Evolutionary conservation across 2,329 filamentous ascomycete genomes (phyloP).

Genomic region (Fusarium pininemorale): DNA sequence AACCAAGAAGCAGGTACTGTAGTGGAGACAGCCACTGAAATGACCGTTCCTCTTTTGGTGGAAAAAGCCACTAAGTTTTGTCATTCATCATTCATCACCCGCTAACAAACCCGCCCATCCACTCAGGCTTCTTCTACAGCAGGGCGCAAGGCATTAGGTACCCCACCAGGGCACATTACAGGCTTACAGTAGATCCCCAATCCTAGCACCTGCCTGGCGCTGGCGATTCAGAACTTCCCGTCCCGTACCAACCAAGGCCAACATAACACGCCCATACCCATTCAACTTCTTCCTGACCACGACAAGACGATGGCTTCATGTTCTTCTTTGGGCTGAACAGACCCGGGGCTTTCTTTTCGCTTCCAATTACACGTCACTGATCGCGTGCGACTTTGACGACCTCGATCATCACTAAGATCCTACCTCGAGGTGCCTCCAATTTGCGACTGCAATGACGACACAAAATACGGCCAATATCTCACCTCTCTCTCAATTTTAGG

Average conservation of each 20-base stretch:
- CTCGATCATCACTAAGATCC: not conserved
- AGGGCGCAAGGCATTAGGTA: slow-evolving; percentile 1
- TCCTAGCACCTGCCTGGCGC: slow-evolving; percentile 18
- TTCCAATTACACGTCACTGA: slow-evolving; percentile 7
- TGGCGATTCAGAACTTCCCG: slow-evolving; percentile 1
- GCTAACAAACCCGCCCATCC: not conserved
- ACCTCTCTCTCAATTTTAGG: slow-evolving; percentile 14
- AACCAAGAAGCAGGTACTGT: slow-evolving; percentile 7
- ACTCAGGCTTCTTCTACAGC: not conserved
- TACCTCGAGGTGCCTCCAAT: slow-evolving; percentile 1
- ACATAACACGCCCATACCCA: slow-evolving; percentile 2
- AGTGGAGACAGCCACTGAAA: slow-evolving; percentile 17
- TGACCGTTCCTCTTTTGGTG: slow-evolving; percentile 2
- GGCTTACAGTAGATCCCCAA: slow-evolving; percentile 17
- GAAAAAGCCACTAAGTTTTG: slow-evolving; percentile 24
- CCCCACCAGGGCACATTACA: slow-evolving; percentile 25
- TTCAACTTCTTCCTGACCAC: not conserved
- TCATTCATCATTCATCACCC: slow-evolving; percentile 11
- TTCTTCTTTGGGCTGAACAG: slow-evolving; percentile 7
- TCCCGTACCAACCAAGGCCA: not conserved
- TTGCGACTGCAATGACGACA: slow-evolving; percentile 36
- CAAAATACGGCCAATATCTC: slow-evolving; percentile 2
- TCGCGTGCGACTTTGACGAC: slow-evolving; percentile 18
- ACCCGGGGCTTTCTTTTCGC: not conserved
- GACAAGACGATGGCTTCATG: slow-evolving; percentile 21